Base-by-base conservation (phyloP, 176 grass and related monocot genomes). In the Sorghum bicolor region DNA sequence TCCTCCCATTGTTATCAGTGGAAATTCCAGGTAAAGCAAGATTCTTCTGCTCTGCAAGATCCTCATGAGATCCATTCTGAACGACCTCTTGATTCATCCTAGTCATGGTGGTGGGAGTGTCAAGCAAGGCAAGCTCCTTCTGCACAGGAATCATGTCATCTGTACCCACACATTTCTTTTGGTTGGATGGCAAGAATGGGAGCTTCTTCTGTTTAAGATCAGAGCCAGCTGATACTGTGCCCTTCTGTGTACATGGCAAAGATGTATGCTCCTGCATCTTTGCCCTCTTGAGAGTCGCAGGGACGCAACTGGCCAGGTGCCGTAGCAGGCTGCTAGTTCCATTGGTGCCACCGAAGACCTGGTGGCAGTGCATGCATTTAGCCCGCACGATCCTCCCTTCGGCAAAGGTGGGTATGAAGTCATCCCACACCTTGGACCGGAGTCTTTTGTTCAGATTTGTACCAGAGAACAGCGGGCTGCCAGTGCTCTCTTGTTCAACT, bases 151-250 rank as follows among this genome's bases (percentile, higher is more conserved):
- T 58, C 66, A 63, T 67, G 77, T 37, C 53, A 10, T 41, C 4
- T 63, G 52, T 48, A 53, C 48, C 39, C 22, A 2, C 33, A 38
- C 37, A 76, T 82, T 68, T 70, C 39, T 64, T 87, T 25, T 77
- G 79, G 64, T 4, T 77, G 8, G 28, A 48, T 12, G 16, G 64
- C 22, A 58, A 71, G 50, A 87, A 82, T 25, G 52, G 22, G 64
- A 87, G 79, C 79, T 70, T 87, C 79, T 70, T 81, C 63, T 87
- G 72, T 32, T 66, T 76, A 10, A 1, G 64, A 60, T 58, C 63
- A 76, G 28, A 60, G 22, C 29, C 0, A 2, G 10, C 13, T 2
- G 6, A 48, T 55, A 22, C 10, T 0, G 29, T 33, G 10, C 28
- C 19, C 37, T 34, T 87, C 61, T 55, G 58, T 26, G 32, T 58